These are phyloP conservation scores for Nakazawaea ambrosiae DNA, from an alignment of 805 yeast genomes.

Conservation along the genomic window DNA sequence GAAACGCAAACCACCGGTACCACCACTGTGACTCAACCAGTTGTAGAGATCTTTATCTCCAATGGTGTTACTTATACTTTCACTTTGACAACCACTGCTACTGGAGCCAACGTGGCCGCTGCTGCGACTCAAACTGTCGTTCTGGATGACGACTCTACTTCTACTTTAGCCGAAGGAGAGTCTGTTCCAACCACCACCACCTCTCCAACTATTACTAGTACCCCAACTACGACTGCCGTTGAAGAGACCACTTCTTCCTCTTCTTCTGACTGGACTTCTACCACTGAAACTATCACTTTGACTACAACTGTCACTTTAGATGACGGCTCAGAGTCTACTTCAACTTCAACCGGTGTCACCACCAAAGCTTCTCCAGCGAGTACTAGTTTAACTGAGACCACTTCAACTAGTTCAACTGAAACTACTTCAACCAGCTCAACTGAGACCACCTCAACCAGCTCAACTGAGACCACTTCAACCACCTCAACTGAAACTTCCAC, in stretches of 20 bases:
- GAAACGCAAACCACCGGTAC: constrained; percentile 31
- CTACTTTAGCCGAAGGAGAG: constrained; percentile 14
- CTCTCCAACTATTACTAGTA: constrained; percentile 13
- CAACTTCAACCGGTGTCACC: constrained; percentile 39
- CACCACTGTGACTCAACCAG: constrained; percentile 42
- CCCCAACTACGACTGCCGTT: constrained; percentile 12
- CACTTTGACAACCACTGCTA: constrained; percentile 34
- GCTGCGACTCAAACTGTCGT: constrained; percentile 13
- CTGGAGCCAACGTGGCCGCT: constrained; percentile 16
- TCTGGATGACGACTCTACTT: constrained; percentile 11
- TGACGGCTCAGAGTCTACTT: constrained; percentile 29
- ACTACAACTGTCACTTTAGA: constrained; percentile 13
- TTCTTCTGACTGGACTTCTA: constrained; percentile 12
- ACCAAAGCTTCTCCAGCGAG: constrained; percentile 16
- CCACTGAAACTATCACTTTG: constrained; percentile 11
- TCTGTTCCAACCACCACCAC: constrained; percentile 16
- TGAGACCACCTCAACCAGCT: constrained; percentile 15
- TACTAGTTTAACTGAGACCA: constrained; percentile 7
- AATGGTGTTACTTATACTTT: constrained; percentile 44
- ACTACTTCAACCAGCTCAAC: constrained; percentile 17
- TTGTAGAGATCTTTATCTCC: constrained; percentile 45
- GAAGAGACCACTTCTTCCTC: constrained; percentile 14
- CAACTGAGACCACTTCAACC: constrained; percentile 13
- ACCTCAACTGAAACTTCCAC: constrained; percentile 15
- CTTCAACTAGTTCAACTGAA: constrained; percentile 18